Evolutionary conservation across 1,284 basidiomycete genomes (phyloP).

Genomic region (Sanghuangporus baumii): DNA sequence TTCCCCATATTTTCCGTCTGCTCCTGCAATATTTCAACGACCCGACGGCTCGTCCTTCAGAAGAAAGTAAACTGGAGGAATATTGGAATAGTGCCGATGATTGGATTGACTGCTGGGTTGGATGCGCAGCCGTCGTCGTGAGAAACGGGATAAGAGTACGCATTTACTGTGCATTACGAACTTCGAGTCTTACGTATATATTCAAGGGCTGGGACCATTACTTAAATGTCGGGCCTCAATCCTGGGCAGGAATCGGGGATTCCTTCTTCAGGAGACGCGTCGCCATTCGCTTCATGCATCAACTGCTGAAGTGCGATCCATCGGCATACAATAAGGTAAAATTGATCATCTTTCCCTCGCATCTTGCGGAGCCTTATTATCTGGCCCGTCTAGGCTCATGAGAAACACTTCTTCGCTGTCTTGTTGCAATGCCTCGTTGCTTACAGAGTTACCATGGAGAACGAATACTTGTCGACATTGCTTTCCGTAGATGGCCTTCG

Average conservation of each 20-base stretch:
- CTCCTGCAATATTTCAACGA: conserved; percentile 47
- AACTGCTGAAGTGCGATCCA: conserved; percentile 60
- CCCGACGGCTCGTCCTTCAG: conserved; percentile 21
- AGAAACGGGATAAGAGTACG: conserved; percentile 50
- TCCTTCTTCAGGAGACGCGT: conserved; percentile 53
- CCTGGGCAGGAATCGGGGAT: conserved; percentile 57
- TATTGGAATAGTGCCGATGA: conserved; percentile 34
- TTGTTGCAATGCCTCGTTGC: conserved; percentile 55
- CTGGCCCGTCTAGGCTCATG: conserved; percentile 35
- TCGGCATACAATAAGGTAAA: conserved; percentile 49
- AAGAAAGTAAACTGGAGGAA: conserved; percentile 26
- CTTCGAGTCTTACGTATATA: background rate
- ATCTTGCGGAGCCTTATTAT: background rate
- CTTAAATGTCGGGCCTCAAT: conserved; percentile 50
- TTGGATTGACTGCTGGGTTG: conserved; percentile 76
- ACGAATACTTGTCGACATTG: conserved; percentile 49
- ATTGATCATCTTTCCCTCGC: background rate
- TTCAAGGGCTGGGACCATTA: conserved; percentile 62
- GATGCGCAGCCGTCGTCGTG: conserved; percentile 64
- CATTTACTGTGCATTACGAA: conserved; percentile 11
- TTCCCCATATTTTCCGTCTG: conserved; percentile 57
- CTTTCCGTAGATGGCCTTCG: conserved; percentile 47
- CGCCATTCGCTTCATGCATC: conserved; percentile 65
- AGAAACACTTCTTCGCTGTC: conserved; percentile 50
- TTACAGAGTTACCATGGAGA: conserved; percentile 48